A percentile compares a stretch with the other conserved stretches of the same genome.
phyloP scores from a whole-genome alignment of 108 stramenopile species.

The Cyclotella cryptica region DNA sequence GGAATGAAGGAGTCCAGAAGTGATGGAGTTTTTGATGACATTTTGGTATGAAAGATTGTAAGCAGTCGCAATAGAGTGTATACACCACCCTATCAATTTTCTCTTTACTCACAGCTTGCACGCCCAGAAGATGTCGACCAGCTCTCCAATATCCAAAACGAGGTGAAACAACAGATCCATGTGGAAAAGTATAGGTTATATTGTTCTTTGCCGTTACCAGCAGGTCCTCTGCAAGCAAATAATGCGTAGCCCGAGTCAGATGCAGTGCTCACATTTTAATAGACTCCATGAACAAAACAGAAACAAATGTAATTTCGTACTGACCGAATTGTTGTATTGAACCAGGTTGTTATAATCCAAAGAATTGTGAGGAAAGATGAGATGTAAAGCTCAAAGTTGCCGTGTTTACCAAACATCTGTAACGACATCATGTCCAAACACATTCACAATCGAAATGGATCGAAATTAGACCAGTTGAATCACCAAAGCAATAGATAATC shows the following conservation, averaged over 20 bases:
- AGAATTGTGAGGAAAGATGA: conserved; percentile 60
- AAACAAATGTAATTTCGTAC: background rate
- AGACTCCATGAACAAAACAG: background rate
- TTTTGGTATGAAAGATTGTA: no score
- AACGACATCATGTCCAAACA: conserved; percentile 11
- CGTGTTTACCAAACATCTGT: conserved; percentile 47
- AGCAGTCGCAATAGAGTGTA: background rate
- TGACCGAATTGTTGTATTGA: conserved; percentile 59
- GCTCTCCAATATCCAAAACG: conserved; percentile 60
- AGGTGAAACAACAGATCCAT: conserved; percentile 64
- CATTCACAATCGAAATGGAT: background rate
- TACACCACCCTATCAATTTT: background rate
- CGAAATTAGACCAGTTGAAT: background rate
- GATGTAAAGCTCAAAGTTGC: conserved; percentile 55
- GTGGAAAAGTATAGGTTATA: conserved; percentile 74
- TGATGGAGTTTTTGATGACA: no score
- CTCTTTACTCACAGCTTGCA: conserved; percentile 19
- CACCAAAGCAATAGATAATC: background rate
- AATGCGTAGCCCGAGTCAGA: background rate
- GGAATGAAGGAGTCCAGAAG: background rate
- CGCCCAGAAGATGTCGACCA: conserved; percentile 62
- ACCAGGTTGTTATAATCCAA: conserved; percentile 73
- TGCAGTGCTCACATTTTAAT: background rate
- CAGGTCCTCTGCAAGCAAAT: conserved; percentile 47
- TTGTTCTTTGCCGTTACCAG: conserved; percentile 78